A percentile compares a stretch with the other conserved stretches of the same genome.
Evolutionary conservation across 2,329 filamentous ascomycete genomes (phyloP).

Genomic region (Tothia fuscella): DNA sequence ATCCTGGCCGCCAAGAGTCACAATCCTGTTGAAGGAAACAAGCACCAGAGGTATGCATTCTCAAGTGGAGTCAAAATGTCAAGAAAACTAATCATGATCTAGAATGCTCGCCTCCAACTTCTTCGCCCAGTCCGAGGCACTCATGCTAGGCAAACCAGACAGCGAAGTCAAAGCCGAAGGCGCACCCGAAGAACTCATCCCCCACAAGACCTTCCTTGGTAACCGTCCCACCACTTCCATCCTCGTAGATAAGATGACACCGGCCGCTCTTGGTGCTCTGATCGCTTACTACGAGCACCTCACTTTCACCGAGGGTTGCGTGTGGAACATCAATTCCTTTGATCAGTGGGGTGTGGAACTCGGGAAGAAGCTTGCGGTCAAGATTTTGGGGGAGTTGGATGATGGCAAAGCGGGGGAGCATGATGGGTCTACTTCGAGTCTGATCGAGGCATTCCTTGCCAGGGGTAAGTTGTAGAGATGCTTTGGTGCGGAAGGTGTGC

Average conservation of each 20-base stretch:
- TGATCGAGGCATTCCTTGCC: slow-evolving; percentile 88
- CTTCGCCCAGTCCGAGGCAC: slow-evolving; percentile 76
- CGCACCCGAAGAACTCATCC: slow-evolving; percentile 60
- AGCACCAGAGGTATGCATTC: slow-evolving; percentile 95
- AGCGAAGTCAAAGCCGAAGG: slow-evolving; percentile 69
- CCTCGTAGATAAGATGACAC: slow-evolving; percentile 85
- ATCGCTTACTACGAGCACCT: slow-evolving; percentile 99
- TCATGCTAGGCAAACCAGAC: slow-evolving; percentile 82
- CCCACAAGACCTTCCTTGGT: slow-evolving; percentile 98
- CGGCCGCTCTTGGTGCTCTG: slow-evolving; percentile 80
- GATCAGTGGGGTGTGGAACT: slow-evolving; percentile 99
- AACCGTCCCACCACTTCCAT: slow-evolving; percentile 96
- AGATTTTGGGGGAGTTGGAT: slow-evolving; percentile 62
- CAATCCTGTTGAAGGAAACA: slow-evolving; percentile 84
- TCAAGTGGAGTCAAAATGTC: slow-evolving; percentile 18
- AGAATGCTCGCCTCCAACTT: slow-evolving; percentile 87
- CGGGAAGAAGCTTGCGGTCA: slow-evolving; percentile 83
- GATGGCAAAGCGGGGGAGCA: slow-evolving; percentile 61
- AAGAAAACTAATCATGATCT: slow-evolving; percentile 13
- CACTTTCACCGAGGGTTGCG: slow-evolving; percentile 90
- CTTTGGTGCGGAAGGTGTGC: too few relatives aligned
- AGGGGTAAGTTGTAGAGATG: slow-evolving; percentile 7
- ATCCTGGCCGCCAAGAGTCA: slow-evolving; percentile 93
- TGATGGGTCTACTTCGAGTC: slow-evolving; percentile 75
- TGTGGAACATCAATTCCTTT: slow-evolving; percentile 99